A percentile compares a stretch with the other conserved stretches of the same genome.
phyloP scores from a whole-genome alignment of 352 stramenopile genomes.

The Globisporangium nagaii region DNA sequence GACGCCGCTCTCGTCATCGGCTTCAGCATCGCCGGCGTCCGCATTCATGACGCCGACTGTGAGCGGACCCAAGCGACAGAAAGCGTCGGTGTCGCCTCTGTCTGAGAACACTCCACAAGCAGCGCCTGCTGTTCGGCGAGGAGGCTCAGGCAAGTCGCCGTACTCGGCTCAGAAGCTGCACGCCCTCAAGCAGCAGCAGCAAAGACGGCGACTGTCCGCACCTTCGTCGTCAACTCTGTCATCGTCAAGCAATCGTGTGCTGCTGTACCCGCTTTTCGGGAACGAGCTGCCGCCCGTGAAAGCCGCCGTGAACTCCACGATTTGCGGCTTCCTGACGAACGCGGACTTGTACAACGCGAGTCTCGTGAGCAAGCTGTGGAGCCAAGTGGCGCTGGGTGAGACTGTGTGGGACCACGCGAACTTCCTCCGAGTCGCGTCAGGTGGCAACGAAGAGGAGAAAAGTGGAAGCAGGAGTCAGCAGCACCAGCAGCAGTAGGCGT shows the following conservation, averaged over 20 bases:
- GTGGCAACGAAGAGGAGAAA: constrained; percentile 3
- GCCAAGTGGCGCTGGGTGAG: constrained; percentile 62
- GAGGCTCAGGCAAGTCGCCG: not conserved
- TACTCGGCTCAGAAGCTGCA: not conserved
- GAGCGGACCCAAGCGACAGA: constrained; percentile 7
- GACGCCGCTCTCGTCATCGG: not conserved
- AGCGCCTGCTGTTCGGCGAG: not conserved
- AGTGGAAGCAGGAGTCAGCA: not conserved
- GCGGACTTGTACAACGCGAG: constrained; percentile 79
- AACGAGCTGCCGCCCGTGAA: constrained; percentile 49
- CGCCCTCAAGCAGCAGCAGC: not conserved
- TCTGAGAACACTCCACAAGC: constrained; percentile 12
- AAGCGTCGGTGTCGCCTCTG: constrained; percentile 21
- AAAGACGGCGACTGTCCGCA: not conserved
- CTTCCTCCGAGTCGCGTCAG: constrained; percentile 27
- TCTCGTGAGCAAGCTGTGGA: constrained; percentile 83
- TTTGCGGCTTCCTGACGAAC: constrained; percentile 73
- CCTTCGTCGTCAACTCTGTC: not conserved
- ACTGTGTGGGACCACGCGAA: constrained; percentile 78
- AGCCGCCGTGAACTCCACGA: constrained; percentile 43
- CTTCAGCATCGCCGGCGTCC: not conserved
- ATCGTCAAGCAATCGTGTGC: constrained; percentile 18
- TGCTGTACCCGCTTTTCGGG: constrained; percentile 78
- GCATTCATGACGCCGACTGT: constrained; percentile 11
- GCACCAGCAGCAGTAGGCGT: not conserved